Percentiles rank a stretch among this genome's conserved stretches.
Conservation (phyloP, 2,329 filamentous ascomycete species). For the Diplodia sapinea region DNA sequence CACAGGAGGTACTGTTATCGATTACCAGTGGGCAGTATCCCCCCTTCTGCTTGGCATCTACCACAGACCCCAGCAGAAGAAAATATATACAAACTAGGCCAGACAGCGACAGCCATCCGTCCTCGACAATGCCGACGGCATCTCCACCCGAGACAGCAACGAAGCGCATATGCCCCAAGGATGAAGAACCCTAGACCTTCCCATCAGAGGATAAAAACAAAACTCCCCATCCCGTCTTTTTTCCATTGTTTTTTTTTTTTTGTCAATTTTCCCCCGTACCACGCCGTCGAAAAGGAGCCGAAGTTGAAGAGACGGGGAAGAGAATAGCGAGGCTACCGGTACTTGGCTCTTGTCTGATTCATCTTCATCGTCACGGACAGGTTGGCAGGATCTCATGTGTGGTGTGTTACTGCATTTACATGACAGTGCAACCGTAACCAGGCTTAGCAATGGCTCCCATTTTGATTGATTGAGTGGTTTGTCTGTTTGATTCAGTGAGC, state of each 20-base stretch:
- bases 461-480: not conserved
- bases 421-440: conserved; percentile 10
- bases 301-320: too few species aligned
- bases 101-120: conserved; percentile 1
- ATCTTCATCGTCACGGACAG: not conserved
- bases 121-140: conserved; percentile 22
- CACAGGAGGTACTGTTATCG: not conserved
- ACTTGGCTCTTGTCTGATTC: not conserved
- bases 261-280: not conserved
- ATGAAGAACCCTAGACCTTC: not conserved
- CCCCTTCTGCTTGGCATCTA: not conserved
- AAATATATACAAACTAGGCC: not conserved
- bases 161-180: not conserved
- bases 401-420: conserved; percentile 1
- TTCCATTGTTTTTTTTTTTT: not conserved
- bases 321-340: too few species aligned
- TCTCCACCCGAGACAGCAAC: not conserved
- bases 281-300: too few species aligned
- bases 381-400: not conserved
- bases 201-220: not conserved
- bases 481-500: not conserved
- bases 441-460: too few species aligned
- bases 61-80: not conserved
- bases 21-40: not conserved
- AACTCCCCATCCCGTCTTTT: not conserved